Evolutionary conservation across 2,329 filamentous ascomycete genomes (phyloP), one percentile per base, ranked within the genome.

Genomic region (Venturia asperata): DNA sequence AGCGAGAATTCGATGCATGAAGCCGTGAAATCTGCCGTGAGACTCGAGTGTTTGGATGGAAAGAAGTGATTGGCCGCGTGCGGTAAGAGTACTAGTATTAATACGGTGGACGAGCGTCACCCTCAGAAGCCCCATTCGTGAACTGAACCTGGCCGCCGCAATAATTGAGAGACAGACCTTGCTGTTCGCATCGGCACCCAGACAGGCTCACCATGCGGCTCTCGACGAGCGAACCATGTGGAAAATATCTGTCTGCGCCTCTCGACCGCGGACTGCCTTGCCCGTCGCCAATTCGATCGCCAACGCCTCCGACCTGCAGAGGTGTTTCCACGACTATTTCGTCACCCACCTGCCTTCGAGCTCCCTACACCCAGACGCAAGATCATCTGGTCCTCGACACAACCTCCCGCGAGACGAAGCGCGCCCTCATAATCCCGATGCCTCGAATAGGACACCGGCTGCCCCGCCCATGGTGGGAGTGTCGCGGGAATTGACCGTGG

Each of bases 341-440:
- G 91, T 97, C 67, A 96, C 94, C 10, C 91, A 97, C 75, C 84
- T 99, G 1, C 93, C 94, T 5, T 96, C 92, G 21, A 95, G 92
- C 17, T 97, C 92, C 3, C 83, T 96, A 56, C 90, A 97, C 71
- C 93, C 94, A 9, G 93, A 97, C 76, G 89, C 90, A 43, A 82
- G 86, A 65, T 78, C 81, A 5, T 34, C 52, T 19, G 64, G 41
- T 27, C 77, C 82, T 21, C 88, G 91, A 70, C 92, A 96, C 75
- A 92, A 94, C 75, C 85, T 97, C 6, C 92, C 92, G 61, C 89
- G 92, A 70, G 85, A 90, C 70, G 90, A 90, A 30, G 94, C 91
- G 60, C 89, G 85, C 56, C 92, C 92, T 39, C 90, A 96, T 82
- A 24, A 80, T 79, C 41, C 78, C 72, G 61, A 79, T 77, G 13